Base-by-base conservation (phyloP, 139 green algal species). In the Chlorella sp. region DNA sequence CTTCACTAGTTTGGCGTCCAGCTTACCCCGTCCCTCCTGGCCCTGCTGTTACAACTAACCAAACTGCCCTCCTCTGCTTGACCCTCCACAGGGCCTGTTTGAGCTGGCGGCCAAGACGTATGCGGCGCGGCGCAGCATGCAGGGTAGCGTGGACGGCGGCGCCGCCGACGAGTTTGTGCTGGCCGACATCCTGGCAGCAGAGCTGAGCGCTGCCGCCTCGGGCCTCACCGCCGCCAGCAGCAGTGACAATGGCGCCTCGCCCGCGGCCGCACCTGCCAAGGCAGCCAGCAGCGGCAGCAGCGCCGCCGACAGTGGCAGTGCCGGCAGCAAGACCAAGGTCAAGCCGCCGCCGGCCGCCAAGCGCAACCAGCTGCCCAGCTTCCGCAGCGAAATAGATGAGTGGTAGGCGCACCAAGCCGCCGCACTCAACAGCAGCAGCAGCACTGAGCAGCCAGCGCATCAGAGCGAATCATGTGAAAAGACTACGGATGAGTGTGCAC, bases 31-130 rank as follows among this genome's bases (percentile, higher is more conserved):
- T n/a, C n/a, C n/a, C n/a, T n/a, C n/a, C n/a, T n/a, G n/a, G n/a
- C n/a, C n/a, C n/a, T n/a, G n/a, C n/a, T n/a, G n/a, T n/a, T n/a
- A n/a, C n/a, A n/a, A n/a, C n/a, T n/a, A n/a, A n/a, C n/a, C n/a
- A n/a, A n/a, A n/a, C n/a, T 23, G 51, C 51, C 51, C 51, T 23
- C 11, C 51, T 60, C 51, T 23, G 2, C 11, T 15, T 23, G 51
- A 18, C 51, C 12, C 51, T 60, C 51, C 39, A 32, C 86, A 92
- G 71, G 89, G 89, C 36, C 74, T 92, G 39, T 92, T 92, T 81
- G 69, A 92, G 79, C 44, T 90, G 51, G 89, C 89, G 6, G 71
- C 89, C 21, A n/a, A 60, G 26, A 91, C 78, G 17, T 92, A 92
- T 60, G 65, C 38, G 13, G 44, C 64, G 41, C 57, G 76, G 26